Conservation (phyloP, 106 monocot genomes). For the Narthecium ossifragum region DNA sequence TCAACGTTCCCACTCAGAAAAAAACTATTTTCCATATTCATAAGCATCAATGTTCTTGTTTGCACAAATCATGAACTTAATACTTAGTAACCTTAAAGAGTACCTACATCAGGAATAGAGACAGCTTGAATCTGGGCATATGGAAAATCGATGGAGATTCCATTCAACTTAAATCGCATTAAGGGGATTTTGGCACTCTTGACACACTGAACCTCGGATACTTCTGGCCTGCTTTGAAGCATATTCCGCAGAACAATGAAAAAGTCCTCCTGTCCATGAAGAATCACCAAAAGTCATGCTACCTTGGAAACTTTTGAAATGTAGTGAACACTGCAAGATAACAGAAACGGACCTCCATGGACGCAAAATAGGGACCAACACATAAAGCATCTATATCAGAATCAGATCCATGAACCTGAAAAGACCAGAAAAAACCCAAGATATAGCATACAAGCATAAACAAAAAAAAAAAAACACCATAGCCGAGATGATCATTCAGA, state of each 20-base stretch:
- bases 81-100: too few relatives aligned
- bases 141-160: conserved; percentile 34
- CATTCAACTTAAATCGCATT: conserved; percentile 39
- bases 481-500: too few relatives aligned
- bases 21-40: too few relatives aligned
- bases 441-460: too few relatives aligned
- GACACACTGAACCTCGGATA: conserved; percentile 30
- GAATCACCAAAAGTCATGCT: not conserved
- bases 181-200: conserved; percentile 39
- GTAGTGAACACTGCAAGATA: not conserved
- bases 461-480: too few relatives aligned
- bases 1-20: too few relatives aligned
- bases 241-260: conserved; percentile 18
- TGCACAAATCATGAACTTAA: too few relatives aligned
- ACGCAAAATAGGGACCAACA: conserved; percentile 24
- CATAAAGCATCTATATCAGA: conserved; percentile 45
- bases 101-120: conserved; percentile 27
- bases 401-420: conserved; percentile 37
- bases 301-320: not conserved
- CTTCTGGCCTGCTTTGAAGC: conserved; percentile 27
- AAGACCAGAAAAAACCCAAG: too few relatives aligned
- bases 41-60: too few relatives aligned
- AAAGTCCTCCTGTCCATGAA: conserved; percentile 25
- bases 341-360: conserved; percentile 22
- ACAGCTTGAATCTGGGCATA: conserved; percentile 19